phyloP scores from a whole-genome alignment of 495 filamentous ascomycete species.

The Neurospora intermedia region DNA sequence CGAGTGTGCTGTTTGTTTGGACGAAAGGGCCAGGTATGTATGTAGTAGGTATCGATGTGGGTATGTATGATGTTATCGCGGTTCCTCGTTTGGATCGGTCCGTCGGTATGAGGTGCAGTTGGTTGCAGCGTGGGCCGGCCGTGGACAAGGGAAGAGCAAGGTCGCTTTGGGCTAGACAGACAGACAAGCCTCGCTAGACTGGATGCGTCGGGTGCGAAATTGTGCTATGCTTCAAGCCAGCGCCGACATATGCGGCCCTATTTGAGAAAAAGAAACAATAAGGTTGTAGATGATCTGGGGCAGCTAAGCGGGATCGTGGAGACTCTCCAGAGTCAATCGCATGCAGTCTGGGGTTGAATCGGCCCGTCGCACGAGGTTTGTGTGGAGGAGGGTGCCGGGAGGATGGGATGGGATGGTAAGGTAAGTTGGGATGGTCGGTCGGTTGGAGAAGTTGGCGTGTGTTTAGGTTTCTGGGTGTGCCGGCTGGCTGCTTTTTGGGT shows the following conservation, averaged over 20 bases:
- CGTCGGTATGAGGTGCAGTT: no score
- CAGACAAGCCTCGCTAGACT: background rate
- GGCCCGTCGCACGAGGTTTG: conserved; percentile 18
- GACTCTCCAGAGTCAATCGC: conserved; percentile 22
- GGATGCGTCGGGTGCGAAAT: background rate
- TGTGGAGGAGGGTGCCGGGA: conserved; percentile 9
- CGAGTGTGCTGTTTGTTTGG: background rate
- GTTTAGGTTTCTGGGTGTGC: no score
- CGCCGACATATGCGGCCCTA: conserved; percentile 17
- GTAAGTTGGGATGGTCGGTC: no score
- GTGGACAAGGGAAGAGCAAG: background rate
- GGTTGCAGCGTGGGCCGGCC: background rate
- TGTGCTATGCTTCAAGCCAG: background rate
- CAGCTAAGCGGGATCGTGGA: conserved; percentile 19
- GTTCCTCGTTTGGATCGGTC: background rate
- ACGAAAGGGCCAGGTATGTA: background rate
- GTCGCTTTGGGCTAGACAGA: background rate
- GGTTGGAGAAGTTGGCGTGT: no score
- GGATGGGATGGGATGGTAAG: background rate
- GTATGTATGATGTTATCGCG: background rate
- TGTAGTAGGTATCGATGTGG: background rate
- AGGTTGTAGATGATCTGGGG: conserved; percentile 10
- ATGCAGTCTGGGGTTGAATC: conserved; percentile 21
- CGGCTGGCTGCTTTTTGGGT: no score
- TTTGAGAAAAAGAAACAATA: conserved; percentile 11